phyloP scores from a whole-genome alignment of 169 alveolate genomes.

The Plasmodium adleri region DNA sequence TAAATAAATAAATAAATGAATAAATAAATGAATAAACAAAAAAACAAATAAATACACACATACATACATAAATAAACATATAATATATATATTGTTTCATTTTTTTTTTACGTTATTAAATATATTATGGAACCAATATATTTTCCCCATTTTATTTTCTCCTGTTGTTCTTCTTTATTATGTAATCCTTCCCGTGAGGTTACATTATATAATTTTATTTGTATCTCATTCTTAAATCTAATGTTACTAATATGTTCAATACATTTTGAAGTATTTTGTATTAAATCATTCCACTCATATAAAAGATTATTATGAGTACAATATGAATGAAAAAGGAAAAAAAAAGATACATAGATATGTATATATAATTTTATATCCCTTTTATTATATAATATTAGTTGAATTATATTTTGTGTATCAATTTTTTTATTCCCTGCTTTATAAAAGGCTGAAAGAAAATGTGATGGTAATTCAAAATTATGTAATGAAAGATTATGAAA shows the following conservation, averaged over 20 bases:
- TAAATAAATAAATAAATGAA: not conserved
- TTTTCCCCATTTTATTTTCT: not conserved
- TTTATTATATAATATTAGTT: conserved; percentile 9
- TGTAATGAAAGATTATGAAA: conserved; percentile 18
- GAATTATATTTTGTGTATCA: conserved; percentile 1
- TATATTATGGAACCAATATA: not conserved
- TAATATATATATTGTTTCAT: too few species aligned
- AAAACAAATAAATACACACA: too few species aligned
- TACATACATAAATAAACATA: too few species aligned
- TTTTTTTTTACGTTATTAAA: not conserved
- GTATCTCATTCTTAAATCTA: conserved; percentile 64
- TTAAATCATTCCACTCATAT: conserved; percentile 37
- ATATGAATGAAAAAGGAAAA: conserved; percentile 29
- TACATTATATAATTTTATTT: conserved; percentile 25
- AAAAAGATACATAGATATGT: conserved; percentile 42
- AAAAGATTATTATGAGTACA: conserved; percentile 1
- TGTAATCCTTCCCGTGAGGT: not conserved
- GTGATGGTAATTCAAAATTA: conserved; percentile 20
- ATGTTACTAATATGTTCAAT: conserved; percentile 42
- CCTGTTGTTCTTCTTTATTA: not conserved
- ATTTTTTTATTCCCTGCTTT: not conserved
- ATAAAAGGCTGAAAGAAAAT: conserved; percentile 35
- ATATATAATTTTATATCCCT: conserved; percentile 21
- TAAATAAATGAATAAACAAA: not conserved
- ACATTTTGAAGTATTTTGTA: conserved; percentile 19